Base-by-base conservation (phyloP, 1,284 basidiomycete species). In the Thelephora terrestris region DNA sequence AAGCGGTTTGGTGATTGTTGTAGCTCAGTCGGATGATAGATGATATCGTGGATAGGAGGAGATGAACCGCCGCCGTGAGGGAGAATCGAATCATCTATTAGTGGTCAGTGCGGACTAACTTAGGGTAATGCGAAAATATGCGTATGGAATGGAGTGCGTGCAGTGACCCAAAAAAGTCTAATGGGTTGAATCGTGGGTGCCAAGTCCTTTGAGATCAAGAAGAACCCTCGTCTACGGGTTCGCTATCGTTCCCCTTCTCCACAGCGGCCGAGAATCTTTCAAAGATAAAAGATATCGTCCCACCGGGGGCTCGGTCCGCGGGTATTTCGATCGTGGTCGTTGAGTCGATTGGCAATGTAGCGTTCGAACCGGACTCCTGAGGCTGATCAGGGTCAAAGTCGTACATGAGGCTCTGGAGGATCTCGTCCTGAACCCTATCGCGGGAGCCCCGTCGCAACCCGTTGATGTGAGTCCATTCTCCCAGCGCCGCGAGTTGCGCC, bases 391-490 rank as follows among this genome's bases (percentile, higher is more conserved):
- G 12, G 12, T 63, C 55, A 9, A 66, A 65, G 6, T 55, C 51
- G 52, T 67, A 64, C 2, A 82, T 59, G 17, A 88, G 66, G 48
- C 67, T 70, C 17, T 73, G 74, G 23, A 89, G 69, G 50, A 86
- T 66, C 37, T 74, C 71, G 59, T 90, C 86, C 40, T 77, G 71
- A 43, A 89, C 69, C 23, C 71, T 65, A 14, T 74, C 68, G 37
- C 58, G 59, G 3, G 74, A 69, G 16, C 66, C 63, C 12, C 64
- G 55, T 43, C 64, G 68, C 16, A 91, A 65, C 56, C 81, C 84
- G 56, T 85, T 83, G 60, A 93, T 79, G 60, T 98, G 94, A 16
- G 75, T 83, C 93, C 93, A 98, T 58, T 89, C 79, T 49, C 83
- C 84, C 32, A 98, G 73, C 1, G 88, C 78, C 2, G 88, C 86